These are phyloP conservation scores for Tremella fuciformis DNA, from an alignment of 768 basidiomycete genomes.

Conservation along the genomic window DNA sequence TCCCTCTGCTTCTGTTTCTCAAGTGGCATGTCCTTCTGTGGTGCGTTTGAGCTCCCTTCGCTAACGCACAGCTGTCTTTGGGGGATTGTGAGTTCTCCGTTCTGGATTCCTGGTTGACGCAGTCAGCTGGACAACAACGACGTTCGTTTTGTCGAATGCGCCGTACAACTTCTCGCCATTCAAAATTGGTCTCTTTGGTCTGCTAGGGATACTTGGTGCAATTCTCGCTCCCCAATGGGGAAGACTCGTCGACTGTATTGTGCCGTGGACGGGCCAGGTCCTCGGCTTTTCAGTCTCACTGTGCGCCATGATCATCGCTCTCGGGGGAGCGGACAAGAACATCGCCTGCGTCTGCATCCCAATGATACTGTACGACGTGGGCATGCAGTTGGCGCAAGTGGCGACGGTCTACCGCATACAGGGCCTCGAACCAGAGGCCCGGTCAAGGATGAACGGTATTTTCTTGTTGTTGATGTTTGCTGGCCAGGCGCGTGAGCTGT, in stretches of 20 bases:
- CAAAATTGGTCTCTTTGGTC: slow-evolving; percentile 69
- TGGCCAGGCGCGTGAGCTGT: slow-evolving; percentile 58
- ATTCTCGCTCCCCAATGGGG: slow-evolving; percentile 69
- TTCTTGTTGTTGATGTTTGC: slow-evolving; percentile 70
- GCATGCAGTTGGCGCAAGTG: slow-evolving; percentile 70
- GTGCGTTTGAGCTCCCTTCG: too few species aligned
- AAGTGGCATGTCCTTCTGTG: slow-evolving; percentile 53
- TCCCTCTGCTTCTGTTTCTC: slow-evolving; percentile 61
- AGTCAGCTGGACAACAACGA: slow-evolving; percentile 55
- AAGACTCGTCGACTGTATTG: slow-evolving; percentile 64
- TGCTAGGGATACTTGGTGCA: slow-evolving; percentile 64
- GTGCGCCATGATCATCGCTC: slow-evolving; percentile 57
- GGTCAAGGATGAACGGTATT: slow-evolving; percentile 73
- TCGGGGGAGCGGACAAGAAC: slow-evolving; percentile 67
- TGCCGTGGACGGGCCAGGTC: slow-evolving; percentile 75
- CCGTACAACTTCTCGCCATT: slow-evolving; percentile 64
- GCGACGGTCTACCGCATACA: slow-evolving; percentile 61
- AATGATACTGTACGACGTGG: slow-evolving; percentile 68
- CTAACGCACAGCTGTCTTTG: slow-evolving; percentile 33
- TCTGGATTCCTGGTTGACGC: slow-evolving; percentile 4
- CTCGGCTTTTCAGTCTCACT: slow-evolving; percentile 53
- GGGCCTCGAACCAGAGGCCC: slow-evolving; percentile 55
- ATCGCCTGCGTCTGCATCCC: slow-evolving; percentile 69
- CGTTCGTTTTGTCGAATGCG: slow-evolving; percentile 73
- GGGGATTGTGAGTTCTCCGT: slow-evolving; percentile 31